Base-by-base conservation (phyloP, 179 eudicot species). In the Silene vulgaris region DNA sequence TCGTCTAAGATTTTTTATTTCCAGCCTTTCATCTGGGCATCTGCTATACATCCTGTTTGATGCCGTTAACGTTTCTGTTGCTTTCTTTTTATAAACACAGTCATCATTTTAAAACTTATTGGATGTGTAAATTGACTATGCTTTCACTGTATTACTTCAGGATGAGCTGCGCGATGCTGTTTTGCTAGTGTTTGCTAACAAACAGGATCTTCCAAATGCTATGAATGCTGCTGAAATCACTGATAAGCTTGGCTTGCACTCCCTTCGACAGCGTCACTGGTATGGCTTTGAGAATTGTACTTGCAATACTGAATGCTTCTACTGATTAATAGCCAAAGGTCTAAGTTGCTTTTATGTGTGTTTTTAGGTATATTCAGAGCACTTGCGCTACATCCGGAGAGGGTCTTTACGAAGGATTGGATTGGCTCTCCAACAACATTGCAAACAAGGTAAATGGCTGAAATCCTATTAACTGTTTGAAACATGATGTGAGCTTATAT, bases 201-300 rank as follows among this genome's bases (percentile, higher is more conserved):
- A 90, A 81, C 96, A 90, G 76, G 96, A 90, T 88, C 94, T 91
- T 86, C 97, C 97, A 0, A 67, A 67, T 86, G 97, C 97, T 60
- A 91, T 91, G 97, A 91, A 91, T 66, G 97, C 93, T 80, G 96
- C 96, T 86, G 96, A 90, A 84, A 90, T 90, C 57, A 90, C 96
- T 28, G 96, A 90, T 78, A 91, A 91, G 85, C 97, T 91, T 74
- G 97, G 97, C 73, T 88, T 91, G 67, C 91, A 91, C 83, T 91
- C 97, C 74, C 93, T 91, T 75, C 82, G 97, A 68, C 97, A 91
- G 89, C 93, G 97, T 69, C 97, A 91, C 84, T 91, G 97, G 97
- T 91, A 83, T 52, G 5, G 67, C 65, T 60, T n/a, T 45, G n/a
- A 37, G 52, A 59, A 26, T 43, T n/a, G 11, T 56, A 60, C 70